Percentiles rank a stretch among this genome's conserved stretches.
Evolutionary conservation across 2,329 filamentous ascomycete species (phyloP).

Genomic region (Fonsecaea multimorphosa): DNA sequence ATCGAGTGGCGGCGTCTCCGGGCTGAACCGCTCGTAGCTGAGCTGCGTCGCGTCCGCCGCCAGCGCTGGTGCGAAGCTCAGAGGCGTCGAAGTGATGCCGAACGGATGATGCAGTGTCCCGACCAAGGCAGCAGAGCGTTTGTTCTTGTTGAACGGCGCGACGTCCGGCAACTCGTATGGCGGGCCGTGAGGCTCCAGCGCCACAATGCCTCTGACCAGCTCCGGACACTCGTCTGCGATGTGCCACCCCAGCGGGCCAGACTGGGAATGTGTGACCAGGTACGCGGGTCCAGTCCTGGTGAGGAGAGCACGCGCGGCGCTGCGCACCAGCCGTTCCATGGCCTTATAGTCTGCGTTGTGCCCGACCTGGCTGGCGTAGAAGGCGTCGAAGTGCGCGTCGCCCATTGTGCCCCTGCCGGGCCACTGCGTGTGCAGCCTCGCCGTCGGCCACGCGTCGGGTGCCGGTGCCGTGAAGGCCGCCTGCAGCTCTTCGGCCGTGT

Average conservation of each 20-base stretch:
- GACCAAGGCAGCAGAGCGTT: background rate
- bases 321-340: constrained; percentile 3
- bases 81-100: constrained; percentile 57
- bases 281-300: constrained; percentile 8
- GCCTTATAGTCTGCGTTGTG: constrained; percentile 39
- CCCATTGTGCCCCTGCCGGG: constrained; percentile 44
- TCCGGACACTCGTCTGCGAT: constrained; percentile 35
- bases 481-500: constrained; percentile 17
- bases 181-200: constrained; percentile 42
- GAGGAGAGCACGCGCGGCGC: background rate
- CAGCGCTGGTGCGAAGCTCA: constrained; percentile 57
- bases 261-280: constrained; percentile 45
- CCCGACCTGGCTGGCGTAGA: constrained; percentile 21
- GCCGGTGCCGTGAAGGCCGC: constrained; percentile 11
- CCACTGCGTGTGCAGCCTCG: constrained; percentile 44
- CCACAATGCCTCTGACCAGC: constrained; percentile 59
- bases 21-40: constrained; percentile 29
- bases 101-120: constrained; percentile 44
- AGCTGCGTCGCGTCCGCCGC: constrained; percentile 45
- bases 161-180: constrained; percentile 14
- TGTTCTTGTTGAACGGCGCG: constrained; percentile 15
- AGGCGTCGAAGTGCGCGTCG: constrained; percentile 17
- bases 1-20: background rate
- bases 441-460: constrained; percentile 1
- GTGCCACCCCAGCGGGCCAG: constrained; percentile 17